A percentile compares a stretch with the other conserved stretches of the same genome.
Evolutionary conservation across 1,284 basidiomycete species (phyloP).

Genomic region (Sporisorium graminicola): DNA sequence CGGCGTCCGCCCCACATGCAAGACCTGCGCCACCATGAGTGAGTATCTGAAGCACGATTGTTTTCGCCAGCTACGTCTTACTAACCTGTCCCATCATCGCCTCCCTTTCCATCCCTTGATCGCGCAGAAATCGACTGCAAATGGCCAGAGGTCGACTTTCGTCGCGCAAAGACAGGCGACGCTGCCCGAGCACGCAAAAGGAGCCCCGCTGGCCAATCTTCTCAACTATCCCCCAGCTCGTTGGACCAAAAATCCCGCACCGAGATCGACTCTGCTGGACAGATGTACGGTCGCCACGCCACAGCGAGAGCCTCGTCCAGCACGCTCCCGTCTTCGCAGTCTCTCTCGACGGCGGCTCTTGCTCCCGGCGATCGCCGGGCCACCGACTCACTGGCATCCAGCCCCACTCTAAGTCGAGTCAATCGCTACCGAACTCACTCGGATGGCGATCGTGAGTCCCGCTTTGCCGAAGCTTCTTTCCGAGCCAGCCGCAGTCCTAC

Average conservation of each 20-base stretch:
- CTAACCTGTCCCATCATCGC: background rate
- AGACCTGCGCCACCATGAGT: conserved; percentile 53
- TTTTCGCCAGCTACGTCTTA: no score
- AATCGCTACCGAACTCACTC: conserved; percentile 33
- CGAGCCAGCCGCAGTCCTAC: conserved; percentile 23
- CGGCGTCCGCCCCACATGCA: conserved; percentile 50
- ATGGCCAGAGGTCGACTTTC: conserved; percentile 55
- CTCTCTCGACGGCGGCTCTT: conserved; percentile 6
- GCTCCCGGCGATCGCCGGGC: conserved; percentile 3
- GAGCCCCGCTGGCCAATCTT: conserved; percentile 22
- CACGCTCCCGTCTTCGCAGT: conserved; percentile 25
- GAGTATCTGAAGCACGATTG: conserved; percentile 6
- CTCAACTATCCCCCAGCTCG: conserved; percentile 30
- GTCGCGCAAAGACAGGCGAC: conserved; percentile 48
- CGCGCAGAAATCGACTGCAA: conserved; percentile 48
- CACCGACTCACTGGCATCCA: conserved; percentile 5
- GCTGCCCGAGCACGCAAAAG: conserved; percentile 33
- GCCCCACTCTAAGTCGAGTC: conserved; percentile 13
- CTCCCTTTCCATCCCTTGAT: background rate
- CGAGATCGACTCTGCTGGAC: conserved; percentile 10
- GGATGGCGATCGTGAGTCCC: conserved; percentile 33
- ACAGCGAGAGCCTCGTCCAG: background rate
- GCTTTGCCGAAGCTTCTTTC: conserved; percentile 2
- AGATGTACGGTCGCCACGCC: conserved; percentile 1
- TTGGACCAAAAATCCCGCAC: conserved; percentile 11